Conservation (phyloP, 2,329 filamentous ascomycete genomes). For the Neophaeococcomyces mojaviensis region DNA sequence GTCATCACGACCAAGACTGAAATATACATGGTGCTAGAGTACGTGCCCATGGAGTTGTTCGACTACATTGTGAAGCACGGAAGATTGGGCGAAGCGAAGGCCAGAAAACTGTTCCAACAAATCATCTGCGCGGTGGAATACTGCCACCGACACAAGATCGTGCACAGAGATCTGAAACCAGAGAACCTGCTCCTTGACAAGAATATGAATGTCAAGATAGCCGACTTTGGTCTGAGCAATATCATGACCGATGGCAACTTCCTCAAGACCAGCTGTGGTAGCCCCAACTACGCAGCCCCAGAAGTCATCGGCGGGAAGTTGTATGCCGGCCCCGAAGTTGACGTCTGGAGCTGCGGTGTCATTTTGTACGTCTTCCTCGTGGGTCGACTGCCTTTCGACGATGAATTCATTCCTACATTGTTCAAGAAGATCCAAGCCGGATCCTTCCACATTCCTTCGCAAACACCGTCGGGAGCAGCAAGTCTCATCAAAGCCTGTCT, state of each 20-base stretch:
- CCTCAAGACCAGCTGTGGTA: constrained; percentile 95
- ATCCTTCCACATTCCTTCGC: constrained; percentile 84
- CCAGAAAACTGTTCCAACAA: constrained; percentile 97
- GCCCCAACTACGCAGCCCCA: constrained; percentile 94
- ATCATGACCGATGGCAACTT: constrained; percentile 99
- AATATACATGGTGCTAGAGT: constrained; percentile 99
- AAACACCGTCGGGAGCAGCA: constrained; percentile 78
- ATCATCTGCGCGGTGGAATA: constrained; percentile 99
- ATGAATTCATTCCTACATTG: constrained; percentile 93
- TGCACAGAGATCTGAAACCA: constrained; percentile 93
- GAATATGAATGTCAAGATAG: constrained; percentile 96
- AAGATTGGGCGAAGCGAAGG: constrained; percentile 80
- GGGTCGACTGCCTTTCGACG: constrained; percentile 79
- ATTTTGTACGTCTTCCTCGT: constrained; percentile 60
- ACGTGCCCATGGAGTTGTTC: constrained; percentile 91
- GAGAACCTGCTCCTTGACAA: constrained; percentile 94
- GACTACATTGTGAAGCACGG: constrained; percentile 96
- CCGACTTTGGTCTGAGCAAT: constrained; percentile 96
- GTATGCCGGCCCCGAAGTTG: constrained; percentile 93
- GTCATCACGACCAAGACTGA: constrained; percentile 91
- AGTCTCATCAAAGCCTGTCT: constrained; percentile 80
- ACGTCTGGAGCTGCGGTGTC: constrained; percentile 69
- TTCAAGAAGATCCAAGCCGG: constrained; percentile 97
- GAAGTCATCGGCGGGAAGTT: constrained; percentile 97
- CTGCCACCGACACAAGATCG: constrained; percentile 97